These are phyloP conservation scores for Aspergillus pseudoterreus DNA, from an alignment of 2,329 filamentous ascomycete genomes.

Conservation along the genomic window DNA sequence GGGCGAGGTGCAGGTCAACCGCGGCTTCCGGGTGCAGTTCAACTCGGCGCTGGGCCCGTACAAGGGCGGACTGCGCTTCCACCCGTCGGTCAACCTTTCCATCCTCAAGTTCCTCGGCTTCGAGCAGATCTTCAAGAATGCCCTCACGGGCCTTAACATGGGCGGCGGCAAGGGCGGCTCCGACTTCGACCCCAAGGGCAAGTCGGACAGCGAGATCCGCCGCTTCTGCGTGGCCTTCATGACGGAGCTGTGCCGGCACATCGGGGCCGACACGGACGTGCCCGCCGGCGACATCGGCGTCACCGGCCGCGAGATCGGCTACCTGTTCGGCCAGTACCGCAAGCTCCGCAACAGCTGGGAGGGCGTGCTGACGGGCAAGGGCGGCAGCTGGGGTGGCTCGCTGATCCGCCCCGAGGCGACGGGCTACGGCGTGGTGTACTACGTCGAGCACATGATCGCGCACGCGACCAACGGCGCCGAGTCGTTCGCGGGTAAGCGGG, in stretches of 20 bases:
- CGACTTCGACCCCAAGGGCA: conserved; percentile 99
- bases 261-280: conserved; percentile 92
- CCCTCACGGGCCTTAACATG: conserved; percentile 90
- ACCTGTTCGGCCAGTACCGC: conserved; percentile 91
- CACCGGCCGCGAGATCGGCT: conserved; percentile 86
- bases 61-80: conserved; percentile 95
- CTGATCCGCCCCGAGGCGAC: conserved; percentile 96
- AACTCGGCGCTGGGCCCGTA: conserved; percentile 96
- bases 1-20: conserved; percentile 81
- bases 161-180: conserved; percentile 96
- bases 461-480: conserved; percentile 76
- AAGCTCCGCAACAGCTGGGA: conserved; percentile 86
- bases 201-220: conserved; percentile 94
- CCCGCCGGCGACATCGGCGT: conserved; percentile 97
- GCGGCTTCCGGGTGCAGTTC: conserved; percentile 95
- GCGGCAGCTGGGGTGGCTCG: conserved; percentile 84
- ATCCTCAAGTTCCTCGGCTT: conserved; percentile 96
- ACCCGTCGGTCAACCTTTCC: conserved; percentile 65
- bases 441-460: conserved; percentile 92
- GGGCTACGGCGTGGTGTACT: conserved; percentile 94
- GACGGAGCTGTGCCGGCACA: conserved; percentile 92
- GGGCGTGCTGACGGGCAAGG: conserved; percentile 95
- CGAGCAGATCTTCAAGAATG: conserved; percentile 99
- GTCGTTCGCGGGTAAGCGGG: conserved; percentile 83
- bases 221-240: conserved; percentile 97